A percentile compares a stretch with the other conserved stretches of the same genome.
phyloP scores from a whole-genome alignment of 495 filamentous ascomycete genomes.

The Aspergillus bertholletiae region DNA sequence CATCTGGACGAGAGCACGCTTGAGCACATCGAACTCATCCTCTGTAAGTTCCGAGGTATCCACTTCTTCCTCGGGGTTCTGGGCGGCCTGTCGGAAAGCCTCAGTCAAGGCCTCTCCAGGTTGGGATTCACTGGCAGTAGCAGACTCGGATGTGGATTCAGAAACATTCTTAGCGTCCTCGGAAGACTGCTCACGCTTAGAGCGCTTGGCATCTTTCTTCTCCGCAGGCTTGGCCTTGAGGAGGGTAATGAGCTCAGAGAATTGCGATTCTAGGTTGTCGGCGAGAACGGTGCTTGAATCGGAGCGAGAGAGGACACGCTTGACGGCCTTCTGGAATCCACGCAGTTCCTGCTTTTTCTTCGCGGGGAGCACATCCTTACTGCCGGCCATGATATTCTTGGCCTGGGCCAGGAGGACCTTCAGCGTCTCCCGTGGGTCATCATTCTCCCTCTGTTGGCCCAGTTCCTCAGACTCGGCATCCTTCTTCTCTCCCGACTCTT shows the following conservation, averaged over 20 bases:
- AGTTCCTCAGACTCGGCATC: slow-evolving; percentile 20
- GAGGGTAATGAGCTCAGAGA: slow-evolving; percentile 40
- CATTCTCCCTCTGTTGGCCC: slow-evolving; percentile 20
- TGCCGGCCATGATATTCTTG: slow-evolving; percentile 47
- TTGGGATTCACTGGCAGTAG: slow-evolving; percentile 13
- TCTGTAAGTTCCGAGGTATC: slow-evolving; percentile 37
- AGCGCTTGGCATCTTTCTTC: slow-evolving; percentile 24
- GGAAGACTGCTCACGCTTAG: slow-evolving; percentile 10
- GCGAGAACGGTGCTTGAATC: slow-evolving; percentile 38
- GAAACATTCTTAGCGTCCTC: slow-evolving; percentile 3
- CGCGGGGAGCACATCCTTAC: slow-evolving; percentile 48
- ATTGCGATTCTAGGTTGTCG: slow-evolving; percentile 50
- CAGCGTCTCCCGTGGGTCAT: slow-evolving; percentile 41
- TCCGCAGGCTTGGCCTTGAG: slow-evolving; percentile 38
- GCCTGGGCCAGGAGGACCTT: slow-evolving; percentile 51
- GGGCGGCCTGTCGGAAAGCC: slow-evolving; percentile 38
- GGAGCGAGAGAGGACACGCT: slow-evolving; percentile 49
- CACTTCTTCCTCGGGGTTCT: slow-evolving; percentile 36
- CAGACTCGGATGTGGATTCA: slow-evolving; percentile 2
- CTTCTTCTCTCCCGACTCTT: slow-evolving; percentile 25
- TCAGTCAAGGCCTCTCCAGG: slow-evolving; percentile 35
- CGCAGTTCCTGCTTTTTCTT: slow-evolving; percentile 62
- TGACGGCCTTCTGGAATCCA: slow-evolving; percentile 52
- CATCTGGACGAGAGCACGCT: slow-evolving; percentile 49
- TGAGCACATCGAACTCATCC: slow-evolving; percentile 39